Percentiles rank a stretch among this genome's conserved stretches.
phyloP scores from a whole-genome alignment of 805 yeast species.

The Monosporozyma unispora region DNA sequence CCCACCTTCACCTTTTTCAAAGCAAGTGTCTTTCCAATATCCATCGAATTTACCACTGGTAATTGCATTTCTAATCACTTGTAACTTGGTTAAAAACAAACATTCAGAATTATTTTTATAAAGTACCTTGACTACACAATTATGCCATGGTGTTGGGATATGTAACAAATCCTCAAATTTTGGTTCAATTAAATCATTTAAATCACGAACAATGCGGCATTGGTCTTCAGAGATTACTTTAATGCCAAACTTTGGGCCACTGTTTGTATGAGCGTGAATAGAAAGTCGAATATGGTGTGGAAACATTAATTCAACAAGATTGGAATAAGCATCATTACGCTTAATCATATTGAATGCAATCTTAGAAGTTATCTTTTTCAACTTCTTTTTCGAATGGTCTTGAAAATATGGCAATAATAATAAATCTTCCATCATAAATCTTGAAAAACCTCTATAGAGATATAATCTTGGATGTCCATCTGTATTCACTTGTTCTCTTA shows the following conservation, averaged over 20 bases:
- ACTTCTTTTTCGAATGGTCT: conserved; percentile 37
- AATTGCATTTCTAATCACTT: conserved; percentile 31
- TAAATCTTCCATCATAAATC: conserved; percentile 52
- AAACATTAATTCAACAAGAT: conserved; percentile 48
- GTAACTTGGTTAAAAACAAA: conserved; percentile 32
- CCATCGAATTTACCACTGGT: conserved; percentile 30
- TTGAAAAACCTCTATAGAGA: conserved; percentile 49
- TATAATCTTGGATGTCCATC: conserved; percentile 46
- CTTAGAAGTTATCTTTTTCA: conserved; percentile 42
- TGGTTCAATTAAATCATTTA: conserved; percentile 35
- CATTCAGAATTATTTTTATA: conserved; percentile 29
- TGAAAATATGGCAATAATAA: conserved; percentile 34
- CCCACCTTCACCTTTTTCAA: conserved; percentile 32
- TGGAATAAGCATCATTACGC: conserved; percentile 57
- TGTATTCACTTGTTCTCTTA: conserved; percentile 50
- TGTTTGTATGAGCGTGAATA: conserved; percentile 51
- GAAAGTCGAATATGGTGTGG: conserved; percentile 53
- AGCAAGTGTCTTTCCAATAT: conserved; percentile 29
- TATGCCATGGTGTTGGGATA: conserved; percentile 64
- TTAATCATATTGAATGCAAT: conserved; percentile 59
- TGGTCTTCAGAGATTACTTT: conserved; percentile 36
- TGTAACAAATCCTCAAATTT: conserved; percentile 45
- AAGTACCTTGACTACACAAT: conserved; percentile 35
- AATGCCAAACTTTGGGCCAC: conserved; percentile 54
- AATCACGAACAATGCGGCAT: conserved; percentile 40